phyloP scores from a whole-genome alignment of 2,329 filamentous ascomycete genomes.

The Beauveria asiatica region DNA sequence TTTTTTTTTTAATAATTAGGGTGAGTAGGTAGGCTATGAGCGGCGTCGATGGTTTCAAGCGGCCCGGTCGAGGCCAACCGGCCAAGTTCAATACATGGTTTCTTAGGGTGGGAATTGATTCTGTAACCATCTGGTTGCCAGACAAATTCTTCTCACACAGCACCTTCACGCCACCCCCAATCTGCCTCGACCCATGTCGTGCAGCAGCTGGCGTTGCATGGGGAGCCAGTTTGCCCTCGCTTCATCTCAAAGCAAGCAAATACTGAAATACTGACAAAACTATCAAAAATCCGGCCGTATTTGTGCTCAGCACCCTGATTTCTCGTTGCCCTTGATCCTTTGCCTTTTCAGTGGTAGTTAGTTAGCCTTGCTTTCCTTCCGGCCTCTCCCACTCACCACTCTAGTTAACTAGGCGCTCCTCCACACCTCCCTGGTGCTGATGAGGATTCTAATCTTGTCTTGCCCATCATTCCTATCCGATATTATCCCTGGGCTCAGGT shows the following conservation, averaged over 20 bases:
- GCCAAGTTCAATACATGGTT: too few relatives aligned
- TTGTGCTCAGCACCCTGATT: not conserved
- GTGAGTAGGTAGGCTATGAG: not conserved
- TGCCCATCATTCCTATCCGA: slow-evolving; percentile 27
- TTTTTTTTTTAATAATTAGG: too few relatives aligned
- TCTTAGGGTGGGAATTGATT: not conserved
- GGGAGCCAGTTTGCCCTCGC: not conserved
- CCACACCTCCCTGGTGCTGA: not conserved
- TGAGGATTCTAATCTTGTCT: slow-evolving; percentile 21
- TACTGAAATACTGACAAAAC: too few relatives aligned
- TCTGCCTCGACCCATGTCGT: not conserved
- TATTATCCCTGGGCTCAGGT: slow-evolving; percentile 11
- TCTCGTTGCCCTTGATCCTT: not conserved
- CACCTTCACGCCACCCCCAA: not conserved
- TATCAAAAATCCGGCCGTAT: too few relatives aligned
- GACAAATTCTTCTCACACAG: not conserved
- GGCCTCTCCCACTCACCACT: not conserved
- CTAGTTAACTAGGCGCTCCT: not conserved
- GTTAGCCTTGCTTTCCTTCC: not conserved
- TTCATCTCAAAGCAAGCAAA: not conserved
- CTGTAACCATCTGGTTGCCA: not conserved
- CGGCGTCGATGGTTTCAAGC: not conserved
- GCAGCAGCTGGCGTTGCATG: not conserved
- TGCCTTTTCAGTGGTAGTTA: not conserved
- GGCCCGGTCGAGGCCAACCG: not conserved